Evolutionary conservation across 352 stramenopile genomes (phyloP).

Genomic region (Phytophthora rubi): DNA sequence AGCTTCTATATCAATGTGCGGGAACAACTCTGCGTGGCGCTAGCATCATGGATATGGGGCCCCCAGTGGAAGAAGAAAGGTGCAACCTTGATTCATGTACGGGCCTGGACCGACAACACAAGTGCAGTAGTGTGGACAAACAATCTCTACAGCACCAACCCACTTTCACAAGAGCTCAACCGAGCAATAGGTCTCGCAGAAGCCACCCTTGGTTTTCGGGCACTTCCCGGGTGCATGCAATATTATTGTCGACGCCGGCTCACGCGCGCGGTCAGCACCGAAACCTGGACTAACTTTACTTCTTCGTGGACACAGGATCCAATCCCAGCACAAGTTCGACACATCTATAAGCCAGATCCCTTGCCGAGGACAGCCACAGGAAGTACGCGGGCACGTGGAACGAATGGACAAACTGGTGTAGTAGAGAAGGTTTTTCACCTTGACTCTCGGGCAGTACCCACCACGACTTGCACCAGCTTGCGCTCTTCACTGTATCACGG

Average conservation of each 20-base stretch:
- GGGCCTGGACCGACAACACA: conserved; percentile 9
- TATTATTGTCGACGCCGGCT: neutral
- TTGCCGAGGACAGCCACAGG: neutral
- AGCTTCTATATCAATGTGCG: conserved; percentile 16
- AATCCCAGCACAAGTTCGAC: neutral
- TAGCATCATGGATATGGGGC: conserved; percentile 1
- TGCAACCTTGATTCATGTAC: neutral
- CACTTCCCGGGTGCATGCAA: conserved; percentile 1
- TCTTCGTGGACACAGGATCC: conserved; percentile 11
- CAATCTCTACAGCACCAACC: conserved; percentile 7
- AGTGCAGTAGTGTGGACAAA: conserved; percentile 7
- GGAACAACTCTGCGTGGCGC: conserved; percentile 6
- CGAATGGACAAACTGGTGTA: conserved; percentile 12
- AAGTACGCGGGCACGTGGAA: conserved; percentile 10
- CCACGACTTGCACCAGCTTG: too few species aligned
- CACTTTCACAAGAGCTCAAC: neutral
- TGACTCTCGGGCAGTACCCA: neutral
- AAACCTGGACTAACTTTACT: conserved; percentile 16
- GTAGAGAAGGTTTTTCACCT: neutral
- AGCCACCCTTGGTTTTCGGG: conserved; percentile 1
- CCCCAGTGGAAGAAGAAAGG: neutral
- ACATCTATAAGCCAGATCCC: conserved; percentile 16
- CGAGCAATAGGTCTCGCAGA: conserved; percentile 14
- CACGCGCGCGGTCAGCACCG: neutral
- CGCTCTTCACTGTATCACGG: too few species aligned